Conservation (phyloP, 2,329 filamentous ascomycete species). For the Salinomyces thailandicus region DNA sequence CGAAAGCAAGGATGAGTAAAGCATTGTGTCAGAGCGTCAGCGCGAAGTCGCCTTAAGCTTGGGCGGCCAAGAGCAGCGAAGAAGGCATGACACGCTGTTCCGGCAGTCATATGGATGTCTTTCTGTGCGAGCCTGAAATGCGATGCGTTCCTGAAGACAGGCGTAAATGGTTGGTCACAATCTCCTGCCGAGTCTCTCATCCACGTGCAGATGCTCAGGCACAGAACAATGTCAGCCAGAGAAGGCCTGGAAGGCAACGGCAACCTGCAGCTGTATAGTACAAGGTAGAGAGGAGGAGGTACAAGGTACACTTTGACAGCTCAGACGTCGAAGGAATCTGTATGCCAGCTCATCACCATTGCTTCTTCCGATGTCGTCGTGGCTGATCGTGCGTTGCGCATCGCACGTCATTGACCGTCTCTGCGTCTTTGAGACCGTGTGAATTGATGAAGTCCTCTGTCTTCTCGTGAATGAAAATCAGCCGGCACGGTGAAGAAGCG, state of each 20-base stretch:
- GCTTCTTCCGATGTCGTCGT: too few relatives aligned
- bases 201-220: not conserved
- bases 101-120: not conserved
- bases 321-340: too few relatives aligned
- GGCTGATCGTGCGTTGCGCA: too few relatives aligned
- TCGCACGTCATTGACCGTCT: too few relatives aligned
- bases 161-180: constrained; percentile 1
- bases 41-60: too few relatives aligned
- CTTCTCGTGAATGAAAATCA: too few relatives aligned
- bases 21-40: not conserved
- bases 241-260: not conserved
- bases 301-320: not conserved
- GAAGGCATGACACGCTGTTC: not conserved
- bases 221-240: not conserved
- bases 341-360: constrained; percentile 1
- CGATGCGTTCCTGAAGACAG: constrained; percentile 2
- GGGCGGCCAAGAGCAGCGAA: too few relatives aligned
- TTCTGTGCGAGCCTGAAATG: constrained; percentile 2
- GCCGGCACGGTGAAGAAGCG: too few relatives aligned
- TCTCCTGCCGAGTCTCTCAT: not conserved
- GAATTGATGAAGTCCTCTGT: too few relatives aligned
- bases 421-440: too few relatives aligned
- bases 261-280: not conserved
- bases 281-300: too few relatives aligned
- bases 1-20: constrained; percentile 53